Percentiles rank a stretch among this genome's conserved stretches.
Evolutionary conservation across 768 basidiomycete genomes (phyloP).

Genomic region (Cystobasidium ongulense): DNA sequence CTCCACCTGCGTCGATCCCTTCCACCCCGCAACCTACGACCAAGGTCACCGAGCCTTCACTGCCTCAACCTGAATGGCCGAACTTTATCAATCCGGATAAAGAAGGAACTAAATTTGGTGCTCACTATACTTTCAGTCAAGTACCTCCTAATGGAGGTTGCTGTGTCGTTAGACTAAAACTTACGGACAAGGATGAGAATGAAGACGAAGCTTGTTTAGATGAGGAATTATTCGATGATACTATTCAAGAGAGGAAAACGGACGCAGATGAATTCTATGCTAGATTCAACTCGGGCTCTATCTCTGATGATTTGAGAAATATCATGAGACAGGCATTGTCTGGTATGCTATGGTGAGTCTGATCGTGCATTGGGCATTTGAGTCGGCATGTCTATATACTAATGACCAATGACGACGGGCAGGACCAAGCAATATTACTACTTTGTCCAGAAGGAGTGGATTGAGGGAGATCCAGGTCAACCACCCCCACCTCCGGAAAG

Average conservation of each 20-base stretch:
- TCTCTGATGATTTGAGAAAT: conserved; percentile 85
- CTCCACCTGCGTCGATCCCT: conserved; percentile 34
- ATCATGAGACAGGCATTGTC: conserved; percentile 92
- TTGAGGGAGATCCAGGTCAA: conserved; percentile 89
- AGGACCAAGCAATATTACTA: conserved; percentile 89
- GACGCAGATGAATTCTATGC: conserved; percentile 96
- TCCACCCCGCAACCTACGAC: conserved; percentile 49
- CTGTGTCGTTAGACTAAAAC: conserved; percentile 84
- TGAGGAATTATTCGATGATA: conserved; percentile 78
- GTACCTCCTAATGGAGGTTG: conserved; percentile 90
- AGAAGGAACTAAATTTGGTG: conserved; percentile 83
- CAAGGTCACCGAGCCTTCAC: conserved; percentile 42
- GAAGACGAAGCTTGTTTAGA: conserved; percentile 74
- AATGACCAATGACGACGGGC: too few relatives aligned
- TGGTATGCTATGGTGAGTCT: conserved; percentile 82
- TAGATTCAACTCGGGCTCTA: conserved; percentile 66
- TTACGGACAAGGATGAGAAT: conserved; percentile 68
- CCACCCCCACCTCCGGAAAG: conserved; percentile 86
- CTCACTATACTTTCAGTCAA: conserved; percentile 76
- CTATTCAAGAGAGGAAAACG: conserved; percentile 76
- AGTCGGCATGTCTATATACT: not conserved
- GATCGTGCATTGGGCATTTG: too few relatives aligned
- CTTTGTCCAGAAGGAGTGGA: conserved; percentile 94
- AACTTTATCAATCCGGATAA: conserved; percentile 75
- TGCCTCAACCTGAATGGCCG: conserved; percentile 38